These are phyloP conservation scores for Neonectria magnoliae DNA, from an alignment of 2,329 filamentous ascomycete genomes.

Conservation along the genomic window DNA sequence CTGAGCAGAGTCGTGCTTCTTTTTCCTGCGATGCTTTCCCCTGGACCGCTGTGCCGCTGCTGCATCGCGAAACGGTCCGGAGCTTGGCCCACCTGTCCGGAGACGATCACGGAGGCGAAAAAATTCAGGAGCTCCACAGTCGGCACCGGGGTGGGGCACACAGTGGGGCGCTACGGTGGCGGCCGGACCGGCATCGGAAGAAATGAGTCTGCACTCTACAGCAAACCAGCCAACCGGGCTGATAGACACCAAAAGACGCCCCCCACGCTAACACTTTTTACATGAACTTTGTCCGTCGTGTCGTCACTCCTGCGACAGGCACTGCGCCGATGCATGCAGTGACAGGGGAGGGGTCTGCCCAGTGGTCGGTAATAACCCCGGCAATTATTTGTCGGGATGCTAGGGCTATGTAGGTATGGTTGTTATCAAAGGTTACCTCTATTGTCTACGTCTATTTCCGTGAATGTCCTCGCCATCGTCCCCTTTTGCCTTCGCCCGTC, in stretches of 20 bases:
- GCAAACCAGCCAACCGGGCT: conserved; percentile 20
- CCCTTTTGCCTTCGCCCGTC: conserved; percentile 6
- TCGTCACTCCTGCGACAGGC: conserved; percentile 23
- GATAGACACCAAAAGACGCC: conserved; percentile 3
- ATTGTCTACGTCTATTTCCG: conserved; percentile 28
- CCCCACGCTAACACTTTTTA: conserved; percentile 23
- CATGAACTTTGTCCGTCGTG: conserved; percentile 32
- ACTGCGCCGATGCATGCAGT: neutral
- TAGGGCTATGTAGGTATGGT: conserved; percentile 14
- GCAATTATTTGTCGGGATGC: conserved; percentile 28
- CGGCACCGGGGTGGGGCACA: conserved; percentile 35
- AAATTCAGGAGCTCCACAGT: conserved; percentile 16
- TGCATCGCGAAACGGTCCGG: conserved; percentile 2
- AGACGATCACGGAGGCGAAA: conserved; percentile 19
- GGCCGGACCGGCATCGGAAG: conserved; percentile 37
- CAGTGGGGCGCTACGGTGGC: neutral
- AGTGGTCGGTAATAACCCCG: conserved; percentile 36
- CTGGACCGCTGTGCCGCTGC: neutral
- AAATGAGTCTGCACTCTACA: neutral
- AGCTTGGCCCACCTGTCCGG: conserved; percentile 7
- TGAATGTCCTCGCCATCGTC: conserved; percentile 26
- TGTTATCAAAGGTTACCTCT: conserved; percentile 23
- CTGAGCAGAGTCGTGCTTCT: conserved; percentile 5
- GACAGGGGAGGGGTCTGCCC: conserved; percentile 25
- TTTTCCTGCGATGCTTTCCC: neutral